Percentiles rank a stretch among this genome's conserved stretches.
These are phyloP conservation scores for Neofusicoccum cordaticola DNA, from an alignment of 2,329 filamentous ascomycete genomes.

Conservation along the genomic window DNA sequence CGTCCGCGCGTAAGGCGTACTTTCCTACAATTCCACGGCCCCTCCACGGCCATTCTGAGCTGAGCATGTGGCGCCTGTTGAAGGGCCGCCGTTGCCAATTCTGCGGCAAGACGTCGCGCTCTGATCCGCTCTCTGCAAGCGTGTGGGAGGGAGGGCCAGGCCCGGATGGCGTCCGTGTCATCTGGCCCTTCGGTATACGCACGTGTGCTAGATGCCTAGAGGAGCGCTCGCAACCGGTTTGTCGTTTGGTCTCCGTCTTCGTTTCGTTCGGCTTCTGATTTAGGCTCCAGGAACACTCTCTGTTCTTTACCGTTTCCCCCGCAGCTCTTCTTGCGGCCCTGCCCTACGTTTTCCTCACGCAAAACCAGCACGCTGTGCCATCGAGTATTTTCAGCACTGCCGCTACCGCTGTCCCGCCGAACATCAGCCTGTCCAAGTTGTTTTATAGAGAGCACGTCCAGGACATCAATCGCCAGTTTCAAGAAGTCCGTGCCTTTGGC, in stretches of 20 bases:
- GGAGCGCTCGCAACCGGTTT: conserved; percentile 63
- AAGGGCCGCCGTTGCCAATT: conserved; percentile 65
- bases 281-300: conserved; percentile 61
- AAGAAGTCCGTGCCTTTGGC: conserved; percentile 64
- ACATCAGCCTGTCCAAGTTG: conserved; percentile 60
- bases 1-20: conserved; percentile 62
- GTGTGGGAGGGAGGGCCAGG: conserved; percentile 63
- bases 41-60: conserved; percentile 62
- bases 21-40: conserved; percentile 68
- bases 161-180: conserved; percentile 55
- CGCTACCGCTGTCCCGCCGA: conserved; percentile 44
- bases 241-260: conserved; percentile 18
- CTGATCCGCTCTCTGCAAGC: conserved; percentile 28
- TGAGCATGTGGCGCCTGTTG: conserved; percentile 73
- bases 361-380: conserved; percentile 59
- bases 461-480: conserved; percentile 60
- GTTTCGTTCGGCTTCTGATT: conserved; percentile 24
- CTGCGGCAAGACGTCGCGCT: conserved; percentile 51
- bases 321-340: conserved; percentile 63
- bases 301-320: conserved; percentile 62
- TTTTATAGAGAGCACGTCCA: conserved; percentile 64
- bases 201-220: conserved; percentile 66
- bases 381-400: conserved; percentile 50
- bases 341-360: conserved; percentile 64
- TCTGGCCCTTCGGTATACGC: conserved; percentile 70